Evolutionary conservation across 306 rosid genomes (phyloP).

Genomic region (Ochetophila trinervis): DNA sequence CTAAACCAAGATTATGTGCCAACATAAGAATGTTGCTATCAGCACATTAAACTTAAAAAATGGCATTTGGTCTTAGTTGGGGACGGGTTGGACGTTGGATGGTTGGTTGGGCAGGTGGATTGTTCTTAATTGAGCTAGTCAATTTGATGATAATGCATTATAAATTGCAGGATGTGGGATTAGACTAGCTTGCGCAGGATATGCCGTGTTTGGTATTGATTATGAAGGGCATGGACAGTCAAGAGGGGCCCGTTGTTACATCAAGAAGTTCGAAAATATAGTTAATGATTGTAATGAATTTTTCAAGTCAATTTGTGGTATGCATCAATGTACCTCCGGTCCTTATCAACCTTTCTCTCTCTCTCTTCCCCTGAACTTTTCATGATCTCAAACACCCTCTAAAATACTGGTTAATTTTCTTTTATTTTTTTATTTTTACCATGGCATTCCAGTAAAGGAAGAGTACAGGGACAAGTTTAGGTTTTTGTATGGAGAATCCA

Average conservation of each 20-base stretch:
- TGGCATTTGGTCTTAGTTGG: background rate
- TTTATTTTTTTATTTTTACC: background rate
- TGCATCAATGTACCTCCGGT: no score
- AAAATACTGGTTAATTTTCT: background rate
- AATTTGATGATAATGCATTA: no score
- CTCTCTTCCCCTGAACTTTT: background rate
- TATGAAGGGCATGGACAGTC: slow-evolving; percentile 88
- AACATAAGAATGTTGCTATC: background rate
- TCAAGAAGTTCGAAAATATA: slow-evolving; percentile 61
- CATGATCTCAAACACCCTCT: background rate
- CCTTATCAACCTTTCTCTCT: background rate
- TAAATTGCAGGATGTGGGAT: slow-evolving; percentile 48
- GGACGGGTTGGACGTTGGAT: background rate
- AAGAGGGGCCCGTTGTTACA: slow-evolving; percentile 71
- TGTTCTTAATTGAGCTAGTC: background rate
- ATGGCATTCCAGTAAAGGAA: slow-evolving; percentile 36
- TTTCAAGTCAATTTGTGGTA: slow-evolving; percentile 69
- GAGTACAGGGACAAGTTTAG: slow-evolving; percentile 49
- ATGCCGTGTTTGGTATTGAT: slow-evolving; percentile 76
- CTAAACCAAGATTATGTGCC: background rate
- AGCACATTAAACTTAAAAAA: background rate
- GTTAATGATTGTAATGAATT: slow-evolving; percentile 52
- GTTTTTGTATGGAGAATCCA: slow-evolving; percentile 89
- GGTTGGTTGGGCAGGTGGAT: background rate
- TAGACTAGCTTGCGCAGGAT: slow-evolving; percentile 56